Conservation (phyloP, 2,329 filamentous ascomycete genomes). For the Blastomyces emzantsi region DNA sequence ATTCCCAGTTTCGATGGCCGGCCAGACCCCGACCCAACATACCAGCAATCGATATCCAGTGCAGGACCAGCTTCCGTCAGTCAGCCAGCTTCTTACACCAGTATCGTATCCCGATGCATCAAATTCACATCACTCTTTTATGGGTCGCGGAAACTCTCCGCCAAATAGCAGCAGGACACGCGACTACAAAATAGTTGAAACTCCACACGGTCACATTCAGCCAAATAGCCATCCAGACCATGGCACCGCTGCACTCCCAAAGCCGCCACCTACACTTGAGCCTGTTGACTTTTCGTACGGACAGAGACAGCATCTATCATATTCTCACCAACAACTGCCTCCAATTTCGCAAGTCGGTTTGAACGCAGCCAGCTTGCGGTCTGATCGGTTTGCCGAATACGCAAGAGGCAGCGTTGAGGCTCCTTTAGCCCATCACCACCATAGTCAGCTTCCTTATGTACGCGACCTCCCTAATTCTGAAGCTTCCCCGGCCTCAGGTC, state of each 20-base stretch:
- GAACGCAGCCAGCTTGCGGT: neutral
- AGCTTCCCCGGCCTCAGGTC: constrained; percentile 15
- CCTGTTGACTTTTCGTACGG: neutral
- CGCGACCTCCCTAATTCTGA: constrained; percentile 10
- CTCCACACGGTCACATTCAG: neutral
- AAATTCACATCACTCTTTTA: constrained; percentile 21
- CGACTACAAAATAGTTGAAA: neutral
- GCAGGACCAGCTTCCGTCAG: constrained; percentile 31
- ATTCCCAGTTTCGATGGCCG: neutral
- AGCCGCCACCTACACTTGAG: neutral
- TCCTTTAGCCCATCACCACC: constrained; percentile 17
- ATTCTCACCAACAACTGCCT: neutral
- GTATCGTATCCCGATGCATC: constrained; percentile 22
- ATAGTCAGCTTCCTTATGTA: constrained; percentile 17
- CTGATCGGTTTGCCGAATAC: neutral
- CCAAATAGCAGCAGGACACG: neutral
- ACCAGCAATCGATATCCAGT: constrained; percentile 10
- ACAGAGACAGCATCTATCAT: neutral
- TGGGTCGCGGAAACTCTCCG: neutral
- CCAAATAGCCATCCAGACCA: neutral
- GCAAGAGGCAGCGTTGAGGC: neutral
- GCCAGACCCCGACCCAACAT: neutral
- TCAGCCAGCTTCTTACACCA: constrained; percentile 34
- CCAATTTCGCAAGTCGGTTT: constrained; percentile 5
- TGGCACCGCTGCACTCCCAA: neutral